Base-by-base conservation (phyloP, 2,329 filamentous ascomycete genomes). In the Fonsecaea monophora region DNA sequence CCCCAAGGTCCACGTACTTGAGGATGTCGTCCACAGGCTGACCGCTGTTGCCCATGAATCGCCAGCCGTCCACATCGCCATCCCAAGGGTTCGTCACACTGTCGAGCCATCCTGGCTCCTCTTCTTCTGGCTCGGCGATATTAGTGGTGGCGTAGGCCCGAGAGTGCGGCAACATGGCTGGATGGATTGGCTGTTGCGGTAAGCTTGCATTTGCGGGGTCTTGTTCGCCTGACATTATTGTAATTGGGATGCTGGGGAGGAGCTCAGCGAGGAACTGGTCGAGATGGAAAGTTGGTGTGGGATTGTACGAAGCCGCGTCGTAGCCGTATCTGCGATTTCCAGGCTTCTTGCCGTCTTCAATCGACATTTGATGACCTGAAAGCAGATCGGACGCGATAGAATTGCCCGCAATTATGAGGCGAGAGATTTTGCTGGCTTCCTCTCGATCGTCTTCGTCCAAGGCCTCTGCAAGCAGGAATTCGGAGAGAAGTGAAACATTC, bases 11-110 rank as follows among this genome's bases (percentile, higher is more conserved):
- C 32, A 98, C 86, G 75, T 99, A 99, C 77, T 94, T 95, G 78
- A 93, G 92, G 2, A 98, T 87, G 77, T 99, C 96, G 73, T 96
- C 91, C 2, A 99, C 86, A 61, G 96, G 96, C 80, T 99, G 95
- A 0, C 95, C 95, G 40, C 92, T 91, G 0, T 91, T 95, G 10
- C 91, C 94, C 53, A 97, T 85, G 6, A 98, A 80, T 53, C 92
- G 86, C 90, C 92, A 96, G 0, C 95, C 96, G 63, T 96, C 93
- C 0, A 99, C 80, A 76, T 97, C 92, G 25, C 89, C 92, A 73
- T 96, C 91, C 89, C 91, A 96, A 0, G 95, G 95, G 74, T 99
- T 99, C 4, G 95, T 98, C 55, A 94, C 91, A 5, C 86, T 85
- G 77, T 98, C 92, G 61, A 99, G 88, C 90, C 93, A 97, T 21